Percentiles rank a stretch among this genome's conserved stretches.
Conservation (phyloP, 306 rosid genomes). For the Vachellia collinsii region DNA sequence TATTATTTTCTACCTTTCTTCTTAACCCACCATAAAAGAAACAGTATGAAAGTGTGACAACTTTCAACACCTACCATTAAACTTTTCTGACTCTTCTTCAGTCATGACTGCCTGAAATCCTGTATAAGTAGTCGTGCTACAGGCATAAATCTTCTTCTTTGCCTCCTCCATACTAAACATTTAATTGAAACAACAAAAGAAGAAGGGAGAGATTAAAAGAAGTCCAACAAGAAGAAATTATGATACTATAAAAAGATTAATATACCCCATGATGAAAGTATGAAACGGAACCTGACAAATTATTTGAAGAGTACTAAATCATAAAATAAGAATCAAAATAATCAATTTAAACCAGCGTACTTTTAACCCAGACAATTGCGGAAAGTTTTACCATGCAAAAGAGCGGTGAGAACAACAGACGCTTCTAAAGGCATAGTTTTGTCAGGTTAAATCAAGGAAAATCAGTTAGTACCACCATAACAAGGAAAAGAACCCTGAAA, state of each 20-base stretch:
- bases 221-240: neutral
- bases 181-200: neutral
- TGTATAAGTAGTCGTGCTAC: conserved; percentile 79
- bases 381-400: neutral
- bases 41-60: neutral
- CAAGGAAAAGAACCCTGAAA: neutral
- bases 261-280: neutral
- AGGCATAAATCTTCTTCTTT: conserved; percentile 81
- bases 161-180: conserved; percentile 83
- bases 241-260: neutral
- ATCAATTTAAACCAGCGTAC: neutral
- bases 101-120: conserved; percentile 88
- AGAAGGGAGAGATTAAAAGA: neutral
- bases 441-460: neutral
- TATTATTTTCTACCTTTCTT: neutral
- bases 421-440: neutral
- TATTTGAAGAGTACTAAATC: neutral
- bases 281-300: neutral
- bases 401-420: neutral
- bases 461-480: neutral
- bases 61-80: conserved; percentile 53
- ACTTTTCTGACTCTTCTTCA: conserved; percentile 82
- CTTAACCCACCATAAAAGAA: neutral
- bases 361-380: neutral
- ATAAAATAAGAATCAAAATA: neutral